Percentiles rank a stretch among this genome's conserved stretches.
phyloP scores from a whole-genome alignment of 1,139 yeast species.

The Diutina ranongensis region DNA sequence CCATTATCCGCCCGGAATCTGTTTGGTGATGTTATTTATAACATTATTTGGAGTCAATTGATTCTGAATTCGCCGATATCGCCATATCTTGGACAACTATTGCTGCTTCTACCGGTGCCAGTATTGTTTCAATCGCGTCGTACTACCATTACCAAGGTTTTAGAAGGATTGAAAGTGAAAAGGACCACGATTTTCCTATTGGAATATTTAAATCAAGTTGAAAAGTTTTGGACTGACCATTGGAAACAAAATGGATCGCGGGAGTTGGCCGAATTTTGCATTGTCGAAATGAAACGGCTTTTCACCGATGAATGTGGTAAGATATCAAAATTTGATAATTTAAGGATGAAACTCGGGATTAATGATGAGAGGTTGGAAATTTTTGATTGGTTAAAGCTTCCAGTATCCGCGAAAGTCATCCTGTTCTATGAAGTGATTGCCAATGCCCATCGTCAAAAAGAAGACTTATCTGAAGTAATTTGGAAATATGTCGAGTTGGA shows the following conservation, averaged over 20 bases:
- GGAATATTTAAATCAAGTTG: slow-evolving; percentile 7
- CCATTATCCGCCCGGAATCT: slow-evolving; percentile 6
- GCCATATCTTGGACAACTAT: slow-evolving; percentile 10
- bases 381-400: slow-evolving; percentile 9
- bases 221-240: slow-evolving; percentile 8
- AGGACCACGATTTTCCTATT: not conserved
- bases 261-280: not conserved
- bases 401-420: not conserved
- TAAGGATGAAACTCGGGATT: slow-evolving; percentile 15
- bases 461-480: not conserved
- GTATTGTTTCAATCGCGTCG: slow-evolving; percentile 15
- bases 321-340: slow-evolving; percentile 5
- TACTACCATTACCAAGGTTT: slow-evolving; percentile 14
- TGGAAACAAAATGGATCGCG: not conserved
- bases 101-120: slow-evolving; percentile 15
- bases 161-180: slow-evolving; percentile 14
- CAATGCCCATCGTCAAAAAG: not conserved
- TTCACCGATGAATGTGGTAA: slow-evolving; percentile 8
- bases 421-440: not conserved
- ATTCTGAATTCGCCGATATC: not conserved
- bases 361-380: slow-evolving; percentile 21
- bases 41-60: slow-evolving; percentile 12
- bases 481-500: not conserved
- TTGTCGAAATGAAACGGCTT: slow-evolving; percentile 10
- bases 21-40: slow-evolving; percentile 8